Evolutionary conservation across 345 rosid species (phyloP).

Genomic region (Eutrema heterophyllum): DNA sequence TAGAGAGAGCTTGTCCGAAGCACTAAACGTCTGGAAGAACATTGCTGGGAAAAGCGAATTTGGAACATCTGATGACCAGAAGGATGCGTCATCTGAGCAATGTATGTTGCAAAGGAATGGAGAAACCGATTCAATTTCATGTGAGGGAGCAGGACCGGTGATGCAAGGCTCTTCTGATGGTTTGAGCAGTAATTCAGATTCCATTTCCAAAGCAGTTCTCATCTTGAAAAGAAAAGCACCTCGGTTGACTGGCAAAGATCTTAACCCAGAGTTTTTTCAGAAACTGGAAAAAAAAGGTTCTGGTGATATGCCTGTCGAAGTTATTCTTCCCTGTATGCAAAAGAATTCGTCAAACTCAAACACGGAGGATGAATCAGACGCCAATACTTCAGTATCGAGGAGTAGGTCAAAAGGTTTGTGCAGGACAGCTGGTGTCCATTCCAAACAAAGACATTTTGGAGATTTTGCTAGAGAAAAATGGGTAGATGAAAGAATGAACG

Average conservation of each 20-base stretch:
- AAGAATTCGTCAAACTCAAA: constrained; percentile 52
- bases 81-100: constrained; percentile 50
- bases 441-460: constrained; percentile 36
- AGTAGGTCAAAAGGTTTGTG: constrained; percentile 44
- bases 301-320: constrained; percentile 85
- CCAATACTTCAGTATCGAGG: constrained; percentile 43
- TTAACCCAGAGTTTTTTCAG: constrained; percentile 92
- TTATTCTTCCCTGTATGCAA: constrained; percentile 63
- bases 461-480: constrained; percentile 35
- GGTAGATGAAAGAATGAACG: constrained; percentile 37
- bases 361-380: constrained; percentile 55
- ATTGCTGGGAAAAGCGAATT: constrained; percentile 63
- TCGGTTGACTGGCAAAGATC: constrained; percentile 68
- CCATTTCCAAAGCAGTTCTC: constrained; percentile 63
- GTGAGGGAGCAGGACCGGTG: constrained; percentile 36
- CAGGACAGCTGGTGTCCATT: constrained; percentile 34
- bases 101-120: constrained; percentile 39
- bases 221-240: constrained; percentile 79
- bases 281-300: constrained; percentile 63
- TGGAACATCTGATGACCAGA: constrained; percentile 52
- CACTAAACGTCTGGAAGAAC: constrained; percentile 83
- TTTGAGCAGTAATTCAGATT: constrained; percentile 43
- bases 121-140: constrained; percentile 28
- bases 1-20: constrained; percentile 92
- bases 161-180: constrained; percentile 47